Conservation (phyloP, 2,329 filamentous ascomycete genomes). For the Capronia epimyces region DNA sequence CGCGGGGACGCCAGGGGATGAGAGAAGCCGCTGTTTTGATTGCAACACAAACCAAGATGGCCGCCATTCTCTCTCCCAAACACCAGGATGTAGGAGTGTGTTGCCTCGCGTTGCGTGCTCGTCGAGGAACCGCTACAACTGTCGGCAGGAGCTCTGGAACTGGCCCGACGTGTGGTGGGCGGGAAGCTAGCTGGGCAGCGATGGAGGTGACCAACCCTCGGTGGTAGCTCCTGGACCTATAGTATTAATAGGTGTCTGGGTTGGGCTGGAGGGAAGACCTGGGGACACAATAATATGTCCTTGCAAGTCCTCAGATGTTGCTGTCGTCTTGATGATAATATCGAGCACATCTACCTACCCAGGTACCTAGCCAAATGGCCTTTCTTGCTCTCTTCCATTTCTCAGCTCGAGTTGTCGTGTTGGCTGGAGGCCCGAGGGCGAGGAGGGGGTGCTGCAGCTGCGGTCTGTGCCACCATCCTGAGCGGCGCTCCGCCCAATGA, state of each 20-base stretch:
- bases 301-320: too few relatives aligned
- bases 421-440: background rate
- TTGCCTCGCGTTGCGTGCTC: background rate
- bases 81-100: background rate
- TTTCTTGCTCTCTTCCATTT: too few relatives aligned
- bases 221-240: too few relatives aligned
- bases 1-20: background rate
- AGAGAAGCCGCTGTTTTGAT: background rate
- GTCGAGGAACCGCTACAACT: background rate
- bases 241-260: too few relatives aligned
- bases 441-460: background rate
- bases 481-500: conserved; percentile 3
- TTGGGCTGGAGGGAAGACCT: too few relatives aligned
- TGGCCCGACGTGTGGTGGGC: background rate
- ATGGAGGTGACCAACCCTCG: too few relatives aligned
- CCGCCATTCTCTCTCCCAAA: background rate
- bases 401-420: too few relatives aligned
- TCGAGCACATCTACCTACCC: too few relatives aligned
- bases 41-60: conserved; percentile 1
- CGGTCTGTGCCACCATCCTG: background rate
- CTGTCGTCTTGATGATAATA: too few relatives aligned
- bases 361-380: too few relatives aligned
- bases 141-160: background rate
- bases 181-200: background rate
- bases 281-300: too few relatives aligned